These are phyloP conservation scores for Aspergillus biplanus DNA, from an alignment of 495 filamentous ascomycete species.

Conservation along the genomic window DNA sequence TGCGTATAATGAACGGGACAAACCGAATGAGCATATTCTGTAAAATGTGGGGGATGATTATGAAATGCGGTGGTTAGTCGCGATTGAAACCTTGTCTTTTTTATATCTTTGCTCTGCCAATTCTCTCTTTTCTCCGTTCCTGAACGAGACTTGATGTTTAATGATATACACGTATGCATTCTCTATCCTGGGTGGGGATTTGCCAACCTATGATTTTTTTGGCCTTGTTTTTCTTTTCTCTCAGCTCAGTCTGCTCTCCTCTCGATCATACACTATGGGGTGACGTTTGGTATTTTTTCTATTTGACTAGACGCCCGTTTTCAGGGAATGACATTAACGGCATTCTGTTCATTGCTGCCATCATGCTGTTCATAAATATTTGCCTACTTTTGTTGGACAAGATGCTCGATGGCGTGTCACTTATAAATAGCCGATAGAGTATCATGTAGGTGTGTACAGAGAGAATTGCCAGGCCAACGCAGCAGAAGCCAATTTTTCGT, in stretches of 20 bases:
- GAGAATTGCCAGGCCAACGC: too few species aligned
- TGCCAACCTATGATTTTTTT: slow-evolving; percentile 9
- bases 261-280: background rate
- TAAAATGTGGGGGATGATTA: background rate
- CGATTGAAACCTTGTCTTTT: slow-evolving; percentile 8
- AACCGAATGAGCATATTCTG: slow-evolving; percentile 7
- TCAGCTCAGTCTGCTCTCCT: slow-evolving; percentile 3
- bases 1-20: background rate
- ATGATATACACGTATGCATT: slow-evolving; percentile 20
- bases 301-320: slow-evolving; percentile 15
- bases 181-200: slow-evolving; percentile 11
- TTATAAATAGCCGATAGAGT: too few species aligned
- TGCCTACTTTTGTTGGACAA: background rate
- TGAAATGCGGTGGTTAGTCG: background rate
- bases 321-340: slow-evolving; percentile 1
- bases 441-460: too few species aligned
- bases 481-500: too few species aligned
- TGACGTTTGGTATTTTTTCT: slow-evolving; percentile 5
- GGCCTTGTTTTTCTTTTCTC: slow-evolving; percentile 4
- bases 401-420: background rate
- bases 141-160: slow-evolving; percentile 23
- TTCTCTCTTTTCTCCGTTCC: slow-evolving; percentile 10
- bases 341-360: background rate
- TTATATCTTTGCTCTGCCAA: background rate
- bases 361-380: background rate